Conservation (phyloP, 164 flowering plant species). For the Dillenia turbinata region DNA sequence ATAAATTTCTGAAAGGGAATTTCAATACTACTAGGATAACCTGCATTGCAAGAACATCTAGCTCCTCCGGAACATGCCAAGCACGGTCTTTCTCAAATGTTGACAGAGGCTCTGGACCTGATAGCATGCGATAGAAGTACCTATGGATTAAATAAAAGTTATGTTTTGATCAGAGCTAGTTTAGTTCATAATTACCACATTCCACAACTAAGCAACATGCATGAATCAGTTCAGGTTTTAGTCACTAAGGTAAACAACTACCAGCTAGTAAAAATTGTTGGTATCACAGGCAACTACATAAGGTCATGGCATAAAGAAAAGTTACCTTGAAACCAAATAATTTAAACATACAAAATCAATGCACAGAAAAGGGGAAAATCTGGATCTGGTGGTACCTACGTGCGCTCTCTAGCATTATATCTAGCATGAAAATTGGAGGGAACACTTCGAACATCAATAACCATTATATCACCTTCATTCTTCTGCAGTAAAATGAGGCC, state of each 20-base stretch:
- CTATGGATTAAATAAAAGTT: constrained; percentile 22
- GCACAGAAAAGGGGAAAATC: background rate
- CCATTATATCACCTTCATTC: constrained; percentile 74
- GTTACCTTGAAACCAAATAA: background rate
- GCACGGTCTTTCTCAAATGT: constrained; percentile 86
- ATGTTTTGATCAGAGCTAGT: too few relatives aligned
- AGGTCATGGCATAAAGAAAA: background rate
- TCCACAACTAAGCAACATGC: too few relatives aligned
- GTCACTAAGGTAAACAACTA: background rate
- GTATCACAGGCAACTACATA: too few relatives aligned
- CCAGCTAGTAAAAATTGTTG: background rate
- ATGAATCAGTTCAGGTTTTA: too few relatives aligned
- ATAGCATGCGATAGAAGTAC: constrained; percentile 80
- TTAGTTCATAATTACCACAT: too few relatives aligned
- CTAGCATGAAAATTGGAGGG: constrained; percentile 89
- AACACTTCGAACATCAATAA: constrained; percentile 77
- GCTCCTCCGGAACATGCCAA: constrained; percentile 80
- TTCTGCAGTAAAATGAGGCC: constrained; percentile 41
- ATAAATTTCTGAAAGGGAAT: too few relatives aligned
- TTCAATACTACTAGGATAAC: constrained; percentile 18
- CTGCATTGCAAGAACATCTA: constrained; percentile 80
- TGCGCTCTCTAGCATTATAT: constrained; percentile 84
- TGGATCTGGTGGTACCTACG: constrained; percentile 53
- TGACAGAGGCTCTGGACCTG: constrained; percentile 78
- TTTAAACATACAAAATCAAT: background rate